Percentiles rank a stretch among this genome's conserved stretches.
phyloP scores from a whole-genome alignment of 2,329 filamentous ascomycete genomes.

The Neonectria punicea region DNA sequence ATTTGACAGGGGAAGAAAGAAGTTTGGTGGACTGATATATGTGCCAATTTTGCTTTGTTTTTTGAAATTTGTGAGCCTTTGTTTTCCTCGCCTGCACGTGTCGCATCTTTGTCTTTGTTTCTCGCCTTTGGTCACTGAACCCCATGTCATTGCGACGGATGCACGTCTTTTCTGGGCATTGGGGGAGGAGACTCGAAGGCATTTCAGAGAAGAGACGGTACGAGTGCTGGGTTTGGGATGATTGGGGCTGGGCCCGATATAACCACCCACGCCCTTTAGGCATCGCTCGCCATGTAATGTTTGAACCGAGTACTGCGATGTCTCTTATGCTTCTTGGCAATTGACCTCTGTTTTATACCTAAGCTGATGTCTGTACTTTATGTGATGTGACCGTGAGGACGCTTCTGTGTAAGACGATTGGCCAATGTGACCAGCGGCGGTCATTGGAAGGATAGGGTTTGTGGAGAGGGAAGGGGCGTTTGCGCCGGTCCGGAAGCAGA shows the following conservation, averaged over 20 bases:
- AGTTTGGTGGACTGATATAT: slow-evolving; percentile 30
- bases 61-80: slow-evolving; percentile 27
- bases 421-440: not conserved
- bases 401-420: slow-evolving; percentile 23
- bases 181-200: not conserved
- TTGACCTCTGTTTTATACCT: slow-evolving; percentile 10
- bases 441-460: not conserved
- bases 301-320: slow-evolving; percentile 40
- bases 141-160: not conserved
- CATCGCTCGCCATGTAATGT: slow-evolving; percentile 38
- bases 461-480: not conserved
- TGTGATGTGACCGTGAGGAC: not conserved
- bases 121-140: not conserved
- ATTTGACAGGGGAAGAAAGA: slow-evolving; percentile 29
- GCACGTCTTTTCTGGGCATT: slow-evolving; percentile 1
- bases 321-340: slow-evolving; percentile 26
- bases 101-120: slow-evolving; percentile 5
- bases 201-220: slow-evolving; percentile 29
- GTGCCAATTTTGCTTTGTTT: slow-evolving; percentile 32
- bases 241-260: slow-evolving; percentile 26
- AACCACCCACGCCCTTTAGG: slow-evolving; percentile 20
- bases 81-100: not conserved
- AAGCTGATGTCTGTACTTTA: not conserved
- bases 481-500: not conserved
- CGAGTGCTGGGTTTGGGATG: slow-evolving; percentile 24